Evolutionary conservation across 257 asterid species (phyloP).

Genomic region (Nicotiana sylvestris): DNA sequence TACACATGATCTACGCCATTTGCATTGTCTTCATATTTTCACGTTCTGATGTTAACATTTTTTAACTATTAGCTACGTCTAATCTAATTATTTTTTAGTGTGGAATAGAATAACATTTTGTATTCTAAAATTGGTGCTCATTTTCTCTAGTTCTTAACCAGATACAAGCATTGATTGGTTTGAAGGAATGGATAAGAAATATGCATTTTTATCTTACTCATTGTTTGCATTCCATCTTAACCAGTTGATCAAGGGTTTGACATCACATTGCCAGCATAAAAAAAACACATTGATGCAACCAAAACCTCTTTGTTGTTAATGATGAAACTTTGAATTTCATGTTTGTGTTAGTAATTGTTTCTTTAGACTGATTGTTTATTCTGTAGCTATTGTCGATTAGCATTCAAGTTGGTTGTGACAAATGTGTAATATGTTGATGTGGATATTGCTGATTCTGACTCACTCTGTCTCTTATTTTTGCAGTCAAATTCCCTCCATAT

Average conservation of each 20-base stretch:
- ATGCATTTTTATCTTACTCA: not conserved
- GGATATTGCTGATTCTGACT: constrained; percentile 6
- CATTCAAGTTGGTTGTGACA: not conserved
- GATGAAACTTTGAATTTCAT: not conserved
- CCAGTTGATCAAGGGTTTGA: not conserved
- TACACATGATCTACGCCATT: not conserved
- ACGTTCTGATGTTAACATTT: not conserved
- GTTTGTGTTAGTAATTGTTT: not conserved
- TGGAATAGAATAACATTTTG: not conserved
- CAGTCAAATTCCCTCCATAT: constrained; percentile 27
- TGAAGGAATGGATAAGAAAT: not conserved
- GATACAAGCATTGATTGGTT: not conserved
- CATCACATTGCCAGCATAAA: not conserved
- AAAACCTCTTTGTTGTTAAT: not conserved
- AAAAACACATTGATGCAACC: not conserved
- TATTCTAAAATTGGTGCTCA: not conserved
- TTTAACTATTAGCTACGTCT: not conserved
- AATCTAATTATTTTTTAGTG: not conserved
- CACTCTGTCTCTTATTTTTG: not conserved
- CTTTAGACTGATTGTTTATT: not conserved
- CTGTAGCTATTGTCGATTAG: not conserved
- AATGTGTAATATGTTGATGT: not conserved
- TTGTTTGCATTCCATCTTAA: not conserved
- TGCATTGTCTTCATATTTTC: not conserved
- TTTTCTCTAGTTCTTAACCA: not conserved